A percentile compares a stretch with the other conserved stretches of the same genome.
These are phyloP conservation scores for Withania somnifera DNA, from an alignment of 305 asterid species.

Conservation along the genomic window DNA sequence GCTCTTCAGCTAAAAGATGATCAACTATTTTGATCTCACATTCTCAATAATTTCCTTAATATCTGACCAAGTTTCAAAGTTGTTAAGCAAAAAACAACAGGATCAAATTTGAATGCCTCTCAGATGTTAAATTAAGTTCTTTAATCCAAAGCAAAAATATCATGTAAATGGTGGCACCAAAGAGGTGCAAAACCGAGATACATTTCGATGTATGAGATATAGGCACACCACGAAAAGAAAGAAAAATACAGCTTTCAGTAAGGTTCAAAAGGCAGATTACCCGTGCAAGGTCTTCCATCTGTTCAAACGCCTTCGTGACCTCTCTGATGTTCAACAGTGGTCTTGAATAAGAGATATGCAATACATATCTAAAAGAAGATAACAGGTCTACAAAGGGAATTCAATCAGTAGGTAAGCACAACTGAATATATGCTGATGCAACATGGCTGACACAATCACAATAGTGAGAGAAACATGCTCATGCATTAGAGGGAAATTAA, in stretches of 20 bases:
- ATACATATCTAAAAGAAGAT: neutral
- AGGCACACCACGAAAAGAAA: neutral
- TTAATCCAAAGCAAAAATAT: neutral
- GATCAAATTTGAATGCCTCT: neutral
- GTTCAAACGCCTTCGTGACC: neutral
- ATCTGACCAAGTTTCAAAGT: neutral
- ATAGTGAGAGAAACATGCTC: neutral
- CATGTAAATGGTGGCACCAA: neutral
- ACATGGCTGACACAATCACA: neutral
- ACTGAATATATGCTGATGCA: neutral
- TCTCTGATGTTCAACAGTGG: neutral
- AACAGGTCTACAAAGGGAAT: neutral
- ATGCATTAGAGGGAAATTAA: neutral
- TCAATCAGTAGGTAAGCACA: neutral
- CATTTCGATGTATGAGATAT: neutral
- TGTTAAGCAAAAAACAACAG: neutral
- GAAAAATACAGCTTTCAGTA: neutral
- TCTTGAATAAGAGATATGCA: neutral
- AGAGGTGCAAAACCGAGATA: neutral
- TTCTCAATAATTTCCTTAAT: neutral
- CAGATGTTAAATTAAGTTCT: neutral
- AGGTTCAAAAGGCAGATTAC: neutral
- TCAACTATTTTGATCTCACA: neutral
- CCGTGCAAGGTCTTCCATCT: neutral
- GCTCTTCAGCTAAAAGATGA: neutral